Evolutionary conservation across 768 basidiomycete genomes (phyloP).

Genomic region (Paxillus involutus): DNA sequence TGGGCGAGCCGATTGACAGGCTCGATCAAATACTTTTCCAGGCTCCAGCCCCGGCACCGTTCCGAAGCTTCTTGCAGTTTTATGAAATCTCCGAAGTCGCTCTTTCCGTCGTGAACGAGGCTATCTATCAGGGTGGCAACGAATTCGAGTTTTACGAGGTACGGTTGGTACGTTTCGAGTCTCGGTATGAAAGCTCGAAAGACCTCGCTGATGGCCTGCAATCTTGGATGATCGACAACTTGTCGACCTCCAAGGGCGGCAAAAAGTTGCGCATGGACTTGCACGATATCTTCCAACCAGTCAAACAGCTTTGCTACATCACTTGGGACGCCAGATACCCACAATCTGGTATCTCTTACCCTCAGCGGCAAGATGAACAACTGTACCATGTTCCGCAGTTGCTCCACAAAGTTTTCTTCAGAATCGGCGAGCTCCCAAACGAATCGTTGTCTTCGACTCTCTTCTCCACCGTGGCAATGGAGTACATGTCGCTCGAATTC

Average conservation of each 20-base stretch:
- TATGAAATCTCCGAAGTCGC: slow-evolving; percentile 86
- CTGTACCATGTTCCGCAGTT: slow-evolving; percentile 62
- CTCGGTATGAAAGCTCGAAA: slow-evolving; percentile 61
- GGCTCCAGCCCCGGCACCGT: slow-evolving; percentile 59
- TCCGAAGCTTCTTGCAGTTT: slow-evolving; percentile 57
- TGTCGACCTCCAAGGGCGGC: slow-evolving; percentile 45
- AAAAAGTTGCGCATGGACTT: slow-evolving; percentile 68
- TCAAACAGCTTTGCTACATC: slow-evolving; percentile 75
- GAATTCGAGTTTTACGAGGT: slow-evolving; percentile 69
- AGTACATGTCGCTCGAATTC: slow-evolving; percentile 19
- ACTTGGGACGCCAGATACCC: slow-evolving; percentile 74
- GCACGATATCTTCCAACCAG: slow-evolving; percentile 85
- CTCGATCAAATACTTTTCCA: slow-evolving; percentile 70
- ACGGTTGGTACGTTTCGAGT: slow-evolving; percentile 85
- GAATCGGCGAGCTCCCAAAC: slow-evolving; percentile 68
- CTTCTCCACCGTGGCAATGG: slow-evolving; percentile 43
- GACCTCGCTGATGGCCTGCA: slow-evolving; percentile 55
- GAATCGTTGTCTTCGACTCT: slow-evolving; percentile 63
- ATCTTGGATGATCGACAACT: slow-evolving; percentile 40
- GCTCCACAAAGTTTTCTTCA: slow-evolving; percentile 68
- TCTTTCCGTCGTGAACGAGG: slow-evolving; percentile 47
- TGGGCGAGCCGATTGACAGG: slow-evolving; percentile 71
- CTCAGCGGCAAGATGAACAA: slow-evolving; percentile 80
- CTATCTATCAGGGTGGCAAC: slow-evolving; percentile 53
- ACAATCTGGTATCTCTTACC: slow-evolving; percentile 59